Base-by-base conservation (phyloP, 2,329 filamentous ascomycete species). In the Scedosporium aurantiacum region DNA sequence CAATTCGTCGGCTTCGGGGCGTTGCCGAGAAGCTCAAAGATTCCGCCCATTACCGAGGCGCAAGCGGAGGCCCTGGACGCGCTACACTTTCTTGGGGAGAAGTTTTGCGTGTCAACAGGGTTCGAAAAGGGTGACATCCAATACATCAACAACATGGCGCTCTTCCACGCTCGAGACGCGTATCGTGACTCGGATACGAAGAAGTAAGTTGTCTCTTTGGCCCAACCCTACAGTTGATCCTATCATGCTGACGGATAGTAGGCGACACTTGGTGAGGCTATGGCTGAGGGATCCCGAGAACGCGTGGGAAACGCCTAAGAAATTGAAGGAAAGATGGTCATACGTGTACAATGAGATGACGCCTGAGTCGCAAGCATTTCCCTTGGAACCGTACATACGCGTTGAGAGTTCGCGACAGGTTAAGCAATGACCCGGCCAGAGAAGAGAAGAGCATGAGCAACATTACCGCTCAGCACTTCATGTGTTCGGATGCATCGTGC, bases 41-140 rank as follows among this genome's bases (percentile, higher is more conserved):
- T 88, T 56, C 84, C 85, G 14, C 77, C 83, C 16, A 79, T 82
- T 62, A 79, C 77, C 0, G 78, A 81, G 63, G 77, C 78, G 0
- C 80, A 82, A 64, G 76, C 78, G 2, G 79, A 82, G 63, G 80
- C 79, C 0, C 72, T 82, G 2, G 79, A 82, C 62, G 74, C 78
- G 0, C 66, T 82, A 55, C 78, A 82, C 65, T 80, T 77, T 61
- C 71, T 77, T 0, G 79, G 77, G 3, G 77, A 80, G 61, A 77
- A 74, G 62, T 75, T 75, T 63, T 73, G 72, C 16, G 73, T 77
- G 0, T 70, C 76, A 2, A 75, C 79, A 12, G 70, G 78, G 60
- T 79, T 81, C 55, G 73, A 77, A 52, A 75, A 75, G 62, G 80
- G 80, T 0, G 81, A 83, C 64, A 77, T 84, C 7, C 78, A 81